Conservation (phyloP, 2,329 filamentous ascomycete genomes). For the Gaeumannomyces sp. region DNA sequence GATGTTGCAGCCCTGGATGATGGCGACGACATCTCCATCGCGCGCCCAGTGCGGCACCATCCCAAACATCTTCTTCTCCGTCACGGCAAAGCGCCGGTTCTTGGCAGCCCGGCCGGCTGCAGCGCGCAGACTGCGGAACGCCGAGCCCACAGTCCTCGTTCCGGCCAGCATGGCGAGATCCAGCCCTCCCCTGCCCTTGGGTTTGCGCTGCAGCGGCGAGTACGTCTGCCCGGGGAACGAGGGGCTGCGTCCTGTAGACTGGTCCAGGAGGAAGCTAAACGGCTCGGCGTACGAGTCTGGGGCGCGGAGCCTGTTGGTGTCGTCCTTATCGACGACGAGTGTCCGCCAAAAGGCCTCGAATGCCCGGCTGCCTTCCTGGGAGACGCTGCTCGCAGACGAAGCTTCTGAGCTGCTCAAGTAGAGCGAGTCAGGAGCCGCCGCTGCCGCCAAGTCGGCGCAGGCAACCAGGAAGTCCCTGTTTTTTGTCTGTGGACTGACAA, state of each 20-base stretch:
- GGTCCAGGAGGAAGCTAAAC: conserved; percentile 1
- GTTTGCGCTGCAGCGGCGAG: not conserved
- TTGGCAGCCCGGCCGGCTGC: not conserved
- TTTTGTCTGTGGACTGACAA: not conserved
- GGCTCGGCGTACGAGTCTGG: not conserved
- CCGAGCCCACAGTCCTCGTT: too few species aligned
- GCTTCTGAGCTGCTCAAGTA: too few species aligned
- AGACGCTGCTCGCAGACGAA: not conserved
- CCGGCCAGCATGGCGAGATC: not conserved
- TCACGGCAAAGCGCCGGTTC: conserved; percentile 1
- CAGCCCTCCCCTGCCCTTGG: not conserved
- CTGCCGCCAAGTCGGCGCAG: not conserved
- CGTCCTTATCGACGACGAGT: not conserved
- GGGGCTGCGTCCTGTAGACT: not conserved
- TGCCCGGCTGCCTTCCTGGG: not conserved
- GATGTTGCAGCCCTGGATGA: not conserved
- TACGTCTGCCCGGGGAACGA: conserved; percentile 2
- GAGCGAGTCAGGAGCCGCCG: too few species aligned
- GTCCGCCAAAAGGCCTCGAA: conserved; percentile 5
- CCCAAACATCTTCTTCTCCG: not conserved
- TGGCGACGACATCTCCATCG: not conserved
- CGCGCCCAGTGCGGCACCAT: conserved; percentile 2
- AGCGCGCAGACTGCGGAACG: too few species aligned
- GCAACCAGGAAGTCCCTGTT: not conserved
- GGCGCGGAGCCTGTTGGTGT: not conserved